These are phyloP conservation scores for Schizophyllum amplum DNA, from an alignment of 1,284 basidiomycete genomes.

Conservation along the genomic window DNA sequence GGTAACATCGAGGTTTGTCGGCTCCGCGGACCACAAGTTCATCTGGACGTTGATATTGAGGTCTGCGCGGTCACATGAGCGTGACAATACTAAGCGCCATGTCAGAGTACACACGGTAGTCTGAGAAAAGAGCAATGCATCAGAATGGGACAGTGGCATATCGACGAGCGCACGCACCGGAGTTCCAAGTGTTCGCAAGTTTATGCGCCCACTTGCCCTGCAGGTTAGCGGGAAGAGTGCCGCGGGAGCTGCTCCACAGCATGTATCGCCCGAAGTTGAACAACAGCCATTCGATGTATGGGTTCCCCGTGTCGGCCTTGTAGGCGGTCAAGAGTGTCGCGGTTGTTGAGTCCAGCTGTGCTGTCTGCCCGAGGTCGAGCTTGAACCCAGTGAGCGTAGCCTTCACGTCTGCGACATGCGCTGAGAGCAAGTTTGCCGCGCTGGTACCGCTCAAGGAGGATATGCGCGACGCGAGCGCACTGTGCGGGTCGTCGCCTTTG, in stretches of 20 bases:
- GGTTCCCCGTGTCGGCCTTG: conserved; percentile 43
- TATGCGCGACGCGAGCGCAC: conserved; percentile 33
- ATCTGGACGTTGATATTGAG: conserved; percentile 74
- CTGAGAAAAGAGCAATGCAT: not conserved
- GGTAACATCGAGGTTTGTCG: conserved; percentile 55
- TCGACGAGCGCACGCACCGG: conserved; percentile 45
- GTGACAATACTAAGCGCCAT: too few relatives aligned
- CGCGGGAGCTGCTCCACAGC: conserved; percentile 51
- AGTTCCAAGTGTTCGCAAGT: not conserved
- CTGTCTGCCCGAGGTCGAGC: conserved; percentile 50
- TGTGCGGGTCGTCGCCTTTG: conserved; percentile 52
- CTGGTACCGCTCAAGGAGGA: conserved; percentile 16
- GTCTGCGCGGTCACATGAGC: conserved; percentile 29
- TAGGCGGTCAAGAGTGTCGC: conserved; percentile 48
- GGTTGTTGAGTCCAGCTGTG: conserved; percentile 46
- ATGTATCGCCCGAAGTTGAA: conserved; percentile 72
- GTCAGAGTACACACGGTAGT: not conserved
- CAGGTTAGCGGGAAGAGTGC: conserved; percentile 58
- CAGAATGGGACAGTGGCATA: not conserved
- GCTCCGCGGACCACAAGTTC: conserved; percentile 74
- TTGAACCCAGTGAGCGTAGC: conserved; percentile 35
- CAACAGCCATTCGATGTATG: conserved; percentile 63
- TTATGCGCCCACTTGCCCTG: conserved; percentile 29
- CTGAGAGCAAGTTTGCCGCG: conserved; percentile 26
- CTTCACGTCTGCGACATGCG: conserved; percentile 44